Base-by-base conservation (phyloP, 2,329 filamentous ascomycete species). In the Lachnellula arida region DNA sequence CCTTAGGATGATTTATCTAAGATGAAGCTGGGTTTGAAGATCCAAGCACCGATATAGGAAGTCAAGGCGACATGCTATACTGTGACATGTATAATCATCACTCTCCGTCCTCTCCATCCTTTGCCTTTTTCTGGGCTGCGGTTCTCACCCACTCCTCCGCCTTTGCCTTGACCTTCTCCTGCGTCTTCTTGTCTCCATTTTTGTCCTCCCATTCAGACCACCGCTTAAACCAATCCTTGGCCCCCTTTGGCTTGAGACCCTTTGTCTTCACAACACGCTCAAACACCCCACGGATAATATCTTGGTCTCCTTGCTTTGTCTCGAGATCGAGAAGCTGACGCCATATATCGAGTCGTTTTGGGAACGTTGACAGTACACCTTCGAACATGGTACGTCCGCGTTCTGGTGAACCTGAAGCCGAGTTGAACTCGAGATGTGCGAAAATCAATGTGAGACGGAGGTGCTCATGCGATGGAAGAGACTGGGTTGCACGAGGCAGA, bases 381-480 rank as follows among this genome's bases (percentile, higher is more conserved):
- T 97, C 93, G 66, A 97, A 97, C 68, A 97, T 87, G 25, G 95
- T 99, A 17, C 95, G 87, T 9, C 94, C 94, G 56, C 90, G 89
- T 75, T 99, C 95, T 2, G 91, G 78, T 65, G 95, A 89, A 53
- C 92, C 92, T 66, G 88, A 84, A 7, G 84, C 73, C 11, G 89
- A 93, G 62, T 86, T 87, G 80, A 96, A 99, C 73, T 99, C 94
- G 22, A 99, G 82, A 17, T 89, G 87, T 0, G 89, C 94, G 70
- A 99, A 97, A 64, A 93, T 92, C 65, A 88, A 84, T 54, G 93
- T 91, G 0, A 96, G 80, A 58, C 85, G 82, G 40, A 90, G 80
- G 72, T 91, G 77, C 12, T 79, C 74, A 60, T 80, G 81, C 19
- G 78, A 72, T 25, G 87, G 86, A 2, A 99, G 84, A 7, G 89